phyloP scores from a whole-genome alignment of 305 asterid species.

The Fraxinus greggii region DNA sequence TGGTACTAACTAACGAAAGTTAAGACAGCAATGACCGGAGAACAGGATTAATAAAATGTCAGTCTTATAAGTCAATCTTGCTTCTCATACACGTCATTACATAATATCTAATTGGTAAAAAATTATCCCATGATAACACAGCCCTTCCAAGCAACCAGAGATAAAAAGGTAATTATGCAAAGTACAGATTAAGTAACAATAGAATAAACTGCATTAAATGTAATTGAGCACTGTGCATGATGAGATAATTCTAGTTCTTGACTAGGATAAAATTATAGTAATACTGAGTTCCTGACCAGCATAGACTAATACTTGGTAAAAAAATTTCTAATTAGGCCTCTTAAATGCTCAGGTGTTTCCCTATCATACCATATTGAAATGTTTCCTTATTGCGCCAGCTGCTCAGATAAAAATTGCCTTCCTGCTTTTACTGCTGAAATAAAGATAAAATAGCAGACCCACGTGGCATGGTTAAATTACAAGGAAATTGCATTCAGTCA shows the following conservation, averaged over 20 bases:
- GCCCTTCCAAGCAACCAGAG: not conserved
- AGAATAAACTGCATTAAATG: not conserved
- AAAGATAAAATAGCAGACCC: constrained; percentile 38
- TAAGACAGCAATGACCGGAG: not conserved
- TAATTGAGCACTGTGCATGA: constrained; percentile 17
- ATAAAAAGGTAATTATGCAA: not conserved
- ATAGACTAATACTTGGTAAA: constrained; percentile 24
- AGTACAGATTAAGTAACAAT: not conserved
- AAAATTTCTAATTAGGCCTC: constrained; percentile 26
- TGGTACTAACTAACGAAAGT: not conserved
- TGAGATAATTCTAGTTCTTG: constrained; percentile 9
- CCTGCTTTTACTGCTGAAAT: constrained; percentile 64
- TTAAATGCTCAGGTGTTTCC: constrained; percentile 41
- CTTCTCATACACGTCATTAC: not conserved
- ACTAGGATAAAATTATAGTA: constrained; percentile 3
- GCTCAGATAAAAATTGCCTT: constrained; percentile 53
- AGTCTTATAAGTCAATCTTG: not conserved
- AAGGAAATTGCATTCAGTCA: constrained; percentile 23
- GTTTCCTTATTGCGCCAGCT: constrained; percentile 52
- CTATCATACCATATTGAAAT: constrained; percentile 64
- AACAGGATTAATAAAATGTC: not conserved
- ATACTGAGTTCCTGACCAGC: constrained; percentile 19
- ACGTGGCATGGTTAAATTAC: constrained; percentile 37
- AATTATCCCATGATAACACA: not conserved
- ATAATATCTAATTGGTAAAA: not conserved